Conservation (phyloP, 192 early-diverging fungal genomes). For the Backusella psychrophila region DNA sequence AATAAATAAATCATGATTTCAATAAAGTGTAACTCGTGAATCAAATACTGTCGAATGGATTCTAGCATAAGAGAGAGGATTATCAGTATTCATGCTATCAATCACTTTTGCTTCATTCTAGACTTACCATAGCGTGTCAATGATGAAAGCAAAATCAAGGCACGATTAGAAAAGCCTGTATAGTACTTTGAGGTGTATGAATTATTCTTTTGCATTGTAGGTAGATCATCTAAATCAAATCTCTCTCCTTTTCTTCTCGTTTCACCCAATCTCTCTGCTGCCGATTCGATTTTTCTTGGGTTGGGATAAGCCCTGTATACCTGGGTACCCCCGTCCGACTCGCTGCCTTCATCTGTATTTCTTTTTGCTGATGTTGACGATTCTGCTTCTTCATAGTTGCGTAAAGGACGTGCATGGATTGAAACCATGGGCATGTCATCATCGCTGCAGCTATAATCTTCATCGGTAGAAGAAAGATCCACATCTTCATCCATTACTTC, state of each 20-base stretch:
- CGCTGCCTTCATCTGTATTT: not conserved
- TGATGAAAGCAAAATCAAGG: slow-evolving; percentile 18
- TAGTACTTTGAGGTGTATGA: not conserved
- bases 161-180: slow-evolving; percentile 11
- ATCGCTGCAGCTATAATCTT: not conserved
- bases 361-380: not conserved
- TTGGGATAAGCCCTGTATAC: not conserved
- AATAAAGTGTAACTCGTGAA: slow-evolving; percentile 24
- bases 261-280: slow-evolving; percentile 4
- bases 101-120: not conserved
- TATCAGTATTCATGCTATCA: not conserved
- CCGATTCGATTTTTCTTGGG: slow-evolving; percentile 6
- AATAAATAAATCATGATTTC: slow-evolving; percentile 25
- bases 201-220: not conserved
- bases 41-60: slow-evolving; percentile 19
- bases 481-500: not conserved
- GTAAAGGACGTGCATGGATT: not conserved
- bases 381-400: not conserved
- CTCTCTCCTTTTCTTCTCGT: not conserved
- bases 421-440: not conserved
- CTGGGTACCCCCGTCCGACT: not conserved
- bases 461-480: not conserved
- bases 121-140: slow-evolving; percentile 19
- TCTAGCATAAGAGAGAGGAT: not conserved
- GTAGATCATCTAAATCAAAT: not conserved